phyloP scores from a whole-genome alignment of 2,329 filamentous ascomycete species.

The Dactylonectria estremocensis region DNA sequence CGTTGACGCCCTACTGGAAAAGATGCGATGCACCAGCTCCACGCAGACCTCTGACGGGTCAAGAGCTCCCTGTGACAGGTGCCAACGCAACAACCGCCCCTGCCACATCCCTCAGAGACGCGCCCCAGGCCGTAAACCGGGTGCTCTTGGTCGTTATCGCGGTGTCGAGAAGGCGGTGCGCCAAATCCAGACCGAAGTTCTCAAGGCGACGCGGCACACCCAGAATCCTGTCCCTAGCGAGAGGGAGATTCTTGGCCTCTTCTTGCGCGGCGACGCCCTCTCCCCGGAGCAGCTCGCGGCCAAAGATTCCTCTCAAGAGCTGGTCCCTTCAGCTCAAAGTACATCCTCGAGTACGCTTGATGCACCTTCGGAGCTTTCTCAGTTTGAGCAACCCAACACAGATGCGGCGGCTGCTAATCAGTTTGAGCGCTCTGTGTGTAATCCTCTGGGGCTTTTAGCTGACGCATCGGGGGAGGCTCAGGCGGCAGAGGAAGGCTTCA shows the following conservation, averaged over 20 bases:
- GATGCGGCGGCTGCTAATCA: no score
- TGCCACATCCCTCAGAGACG: neutral
- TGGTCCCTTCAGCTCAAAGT: neutral
- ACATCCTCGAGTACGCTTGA: neutral
- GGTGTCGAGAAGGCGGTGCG: neutral
- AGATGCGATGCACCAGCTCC: no score
- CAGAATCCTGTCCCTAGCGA: neutral
- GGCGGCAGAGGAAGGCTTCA: neutral
- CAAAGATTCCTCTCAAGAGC: neutral
- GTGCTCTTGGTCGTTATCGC: neutral
- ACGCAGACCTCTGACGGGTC: no score
- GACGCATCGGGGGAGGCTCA: conserved; percentile 1
- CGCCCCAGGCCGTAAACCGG: neutral
- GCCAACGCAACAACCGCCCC: neutral
- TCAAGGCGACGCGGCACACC: neutral
- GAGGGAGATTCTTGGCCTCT: neutral
- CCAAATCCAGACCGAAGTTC: neutral
- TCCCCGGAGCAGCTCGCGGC: neutral
- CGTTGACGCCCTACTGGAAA: no score
- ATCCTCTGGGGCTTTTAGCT: neutral
- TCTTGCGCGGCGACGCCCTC: neutral
- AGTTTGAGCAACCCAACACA: no score
- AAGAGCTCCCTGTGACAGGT: neutral
- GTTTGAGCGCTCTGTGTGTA: neutral
- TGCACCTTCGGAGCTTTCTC: no score